Percentiles rank a stretch among this genome's conserved stretches.
Conservation (phyloP, 768 basidiomycete species). For the Tricholoma matsutake region DNA sequence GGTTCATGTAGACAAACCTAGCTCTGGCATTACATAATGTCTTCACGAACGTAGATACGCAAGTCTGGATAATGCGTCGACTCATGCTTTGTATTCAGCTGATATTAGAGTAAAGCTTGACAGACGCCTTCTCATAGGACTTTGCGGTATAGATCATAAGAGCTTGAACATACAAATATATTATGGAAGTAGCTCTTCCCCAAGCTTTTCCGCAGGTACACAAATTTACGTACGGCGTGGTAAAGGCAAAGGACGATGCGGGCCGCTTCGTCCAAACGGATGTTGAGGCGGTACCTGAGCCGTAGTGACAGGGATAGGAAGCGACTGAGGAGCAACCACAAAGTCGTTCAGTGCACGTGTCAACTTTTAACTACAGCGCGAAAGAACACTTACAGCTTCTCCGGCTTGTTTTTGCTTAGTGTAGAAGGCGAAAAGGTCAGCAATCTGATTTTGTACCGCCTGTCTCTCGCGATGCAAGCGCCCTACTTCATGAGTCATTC, state of each 20-base stretch:
- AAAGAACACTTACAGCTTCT: slow-evolving; percentile 4
- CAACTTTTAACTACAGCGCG: not conserved
- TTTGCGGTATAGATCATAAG: too few species aligned
- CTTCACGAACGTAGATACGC: too few species aligned
- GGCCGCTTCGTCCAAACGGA: not conserved
- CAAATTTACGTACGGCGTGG: slow-evolving; percentile 14
- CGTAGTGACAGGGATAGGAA: not conserved
- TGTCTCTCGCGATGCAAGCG: slow-evolving; percentile 65
- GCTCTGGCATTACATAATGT: too few species aligned
- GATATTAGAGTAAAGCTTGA: too few species aligned
- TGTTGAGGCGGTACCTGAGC: not conserved
- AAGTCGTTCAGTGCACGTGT: not conserved
- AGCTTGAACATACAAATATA: too few species aligned
- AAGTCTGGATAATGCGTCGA: too few species aligned
- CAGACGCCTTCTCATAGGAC: too few species aligned
- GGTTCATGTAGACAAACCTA: too few species aligned
- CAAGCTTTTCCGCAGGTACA: not conserved
- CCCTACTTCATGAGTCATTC: slow-evolving; percentile 72
- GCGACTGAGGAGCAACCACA: not conserved
- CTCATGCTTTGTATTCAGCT: too few species aligned
- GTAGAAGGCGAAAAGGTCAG: slow-evolving; percentile 70
- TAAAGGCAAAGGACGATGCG: slow-evolving; percentile 25
- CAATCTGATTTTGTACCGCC: slow-evolving; percentile 64
- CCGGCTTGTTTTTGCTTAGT: slow-evolving; percentile 53
- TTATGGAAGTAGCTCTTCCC: too few species aligned